Base-by-base conservation (phyloP, 805 yeast species). In the Priceomyces carsonii region DNA sequence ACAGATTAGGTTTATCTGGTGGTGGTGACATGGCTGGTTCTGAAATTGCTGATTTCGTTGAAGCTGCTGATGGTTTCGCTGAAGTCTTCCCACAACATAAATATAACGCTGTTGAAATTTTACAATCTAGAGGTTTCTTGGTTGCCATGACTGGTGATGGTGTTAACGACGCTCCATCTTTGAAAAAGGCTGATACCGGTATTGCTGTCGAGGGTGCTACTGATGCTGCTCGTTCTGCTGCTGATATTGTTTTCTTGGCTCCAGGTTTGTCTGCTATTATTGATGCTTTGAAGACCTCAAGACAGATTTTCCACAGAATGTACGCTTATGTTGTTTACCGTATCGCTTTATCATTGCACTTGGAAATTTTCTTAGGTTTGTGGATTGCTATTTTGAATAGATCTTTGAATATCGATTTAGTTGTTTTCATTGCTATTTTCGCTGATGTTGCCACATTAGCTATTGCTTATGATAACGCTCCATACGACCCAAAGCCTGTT, bases 141-240 rank as follows among this genome's bases (percentile, higher is more conserved):
- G 95, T 89, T 73, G 96, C 96, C 71, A 88, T 88, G 96, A 88
- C 96, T 77, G 96, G 96, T 85, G 96, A 88, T 67, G 96, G 96
- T 86, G 96, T 88, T 66, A 88, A 88, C 78, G 96, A 88, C 74
- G 95, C 96, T 59, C 96, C 96, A 61, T 88, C 96, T 50, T 80
- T 88, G 73, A 88, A 88, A 88, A 88, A 88, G 80, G 95, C 95
- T 50, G 73, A 68, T 59, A 68, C 73, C 45, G 97, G 97, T 83
- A 89, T 89, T 77, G 96, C 97, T 61, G 96, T 88, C 69, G 95
- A 88, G 77, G 96, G 95, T 82, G 90, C 95, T 59, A 85, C 95
- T 55, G 96, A 87, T 75, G 91, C 95, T 69, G 96, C 96, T 53
- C 82, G 93, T 77, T 86, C 95, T 59, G 96, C 96, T 71, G 90